Base-by-base conservation (phyloP, 352 stramenopile species). In the Pythium biforme region DNA sequence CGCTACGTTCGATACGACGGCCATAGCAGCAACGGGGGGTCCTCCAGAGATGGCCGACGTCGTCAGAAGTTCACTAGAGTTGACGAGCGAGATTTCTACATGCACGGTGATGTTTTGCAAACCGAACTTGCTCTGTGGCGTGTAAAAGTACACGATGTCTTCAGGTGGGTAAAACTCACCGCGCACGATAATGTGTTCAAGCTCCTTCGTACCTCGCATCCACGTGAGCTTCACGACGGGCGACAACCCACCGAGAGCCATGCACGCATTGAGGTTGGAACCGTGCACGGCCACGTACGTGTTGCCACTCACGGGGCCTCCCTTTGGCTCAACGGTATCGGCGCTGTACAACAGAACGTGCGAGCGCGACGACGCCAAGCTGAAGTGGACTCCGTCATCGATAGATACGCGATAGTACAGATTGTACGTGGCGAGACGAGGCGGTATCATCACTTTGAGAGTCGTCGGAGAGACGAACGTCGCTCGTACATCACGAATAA, bases 81-180 rank as follows among this genome's bases (percentile, higher is more conserved):
- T 46, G 15, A 47, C 39, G 61, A 59, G 55, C 10, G 76, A 69
- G 12, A 91, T 14, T 45, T 92, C 83, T 12, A 90, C 64, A 26
- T 66, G 70, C 14, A 89, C 72, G 0, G 71, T 76, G 40, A 92
- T 82, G 55, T 88, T 92, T 19, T 83, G 70, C 2, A 92, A 50
- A 3, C 83, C 80, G 65, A 92, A 92, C 48, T 81, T 86, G 66
- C 83, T 92, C 59, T 89, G 80, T 12, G 80, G 83, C 0, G 80
- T 83, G 55, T 92, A 90, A 27, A 92, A 90, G 66, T 90, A 92
- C 11, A 92, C 64, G 2, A 69, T 58, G 41, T 90, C 79, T 67
- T 92, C 83, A 0, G 62, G 73, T 2, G 73, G 66, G 41, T 92
- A 92, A 49, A 74, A 79, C 54, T 92, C 83, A 1, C 74, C 83